Percentiles rank a stretch among this genome's conserved stretches.
These are phyloP conservation scores for Arthrobotrys musiformis DNA, from an alignment of 2,329 filamentous ascomycete species.

Conservation along the genomic window DNA sequence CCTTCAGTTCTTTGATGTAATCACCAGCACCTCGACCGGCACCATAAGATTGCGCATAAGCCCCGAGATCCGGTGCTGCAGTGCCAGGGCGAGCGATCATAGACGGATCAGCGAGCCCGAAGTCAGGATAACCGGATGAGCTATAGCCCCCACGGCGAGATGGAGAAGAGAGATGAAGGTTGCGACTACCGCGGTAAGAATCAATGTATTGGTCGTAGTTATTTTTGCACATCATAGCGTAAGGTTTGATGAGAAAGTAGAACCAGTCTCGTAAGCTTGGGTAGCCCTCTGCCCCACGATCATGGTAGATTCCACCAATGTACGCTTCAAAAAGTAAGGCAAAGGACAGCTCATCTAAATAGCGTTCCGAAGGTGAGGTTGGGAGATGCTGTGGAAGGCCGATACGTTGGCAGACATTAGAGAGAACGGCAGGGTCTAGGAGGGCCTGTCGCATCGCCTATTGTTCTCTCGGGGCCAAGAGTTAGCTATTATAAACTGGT, in stretches of 20 bases:
- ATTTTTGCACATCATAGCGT: conserved; percentile 55
- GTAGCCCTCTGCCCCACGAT: conserved; percentile 53
- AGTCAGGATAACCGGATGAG: conserved; percentile 1
- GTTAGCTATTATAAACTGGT: background rate
- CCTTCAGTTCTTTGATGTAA: conserved; percentile 40
- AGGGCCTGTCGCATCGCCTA: conserved; percentile 55
- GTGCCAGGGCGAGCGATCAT: conserved; percentile 42
- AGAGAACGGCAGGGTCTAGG: conserved; percentile 48
- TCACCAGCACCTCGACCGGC: background rate
- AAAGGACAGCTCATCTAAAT: conserved; percentile 53
- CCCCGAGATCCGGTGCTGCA: conserved; percentile 26
- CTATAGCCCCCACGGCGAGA: background rate
- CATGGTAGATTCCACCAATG: conserved; percentile 57
- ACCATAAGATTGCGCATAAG: conserved; percentile 2
- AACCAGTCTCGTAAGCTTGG: conserved; percentile 55
- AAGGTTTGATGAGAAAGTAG: conserved; percentile 55
- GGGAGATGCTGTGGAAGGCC: conserved; percentile 52
- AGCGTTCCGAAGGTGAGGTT: conserved; percentile 15
- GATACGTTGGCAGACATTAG: conserved; percentile 56
- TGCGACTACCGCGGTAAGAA: background rate
- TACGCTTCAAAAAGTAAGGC: conserved; percentile 57
- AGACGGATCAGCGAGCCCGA: conserved; percentile 29
- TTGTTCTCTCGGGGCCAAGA: background rate
- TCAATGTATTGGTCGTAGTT: conserved; percentile 44
- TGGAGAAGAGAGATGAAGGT: background rate